Conservation (phyloP, 495 filamentous ascomycete species). For the Daldinia concentrica region DNA sequence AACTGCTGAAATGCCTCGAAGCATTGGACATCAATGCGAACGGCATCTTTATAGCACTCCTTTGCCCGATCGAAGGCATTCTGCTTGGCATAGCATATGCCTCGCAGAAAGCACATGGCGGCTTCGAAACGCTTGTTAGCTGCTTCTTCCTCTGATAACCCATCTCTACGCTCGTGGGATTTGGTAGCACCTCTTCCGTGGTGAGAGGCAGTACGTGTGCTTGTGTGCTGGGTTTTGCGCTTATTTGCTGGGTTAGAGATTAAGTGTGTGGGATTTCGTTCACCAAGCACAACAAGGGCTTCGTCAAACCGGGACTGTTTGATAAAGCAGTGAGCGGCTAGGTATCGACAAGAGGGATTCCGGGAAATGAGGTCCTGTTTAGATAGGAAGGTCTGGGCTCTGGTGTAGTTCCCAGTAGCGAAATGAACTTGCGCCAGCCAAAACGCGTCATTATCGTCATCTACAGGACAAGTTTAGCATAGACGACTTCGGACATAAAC, state of each 20-base stretch:
- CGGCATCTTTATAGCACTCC: constrained; percentile 97
- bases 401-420: constrained; percentile 89
- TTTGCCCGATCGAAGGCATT: constrained; percentile 98
- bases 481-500: background rate
- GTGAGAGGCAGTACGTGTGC: constrained; percentile 41
- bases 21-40: constrained; percentile 96
- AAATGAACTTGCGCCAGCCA: constrained; percentile 97
- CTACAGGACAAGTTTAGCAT: constrained; percentile 58
- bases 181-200: constrained; percentile 52
- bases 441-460: constrained; percentile 89
- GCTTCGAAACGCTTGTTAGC: constrained; percentile 88
- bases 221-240: constrained; percentile 56
- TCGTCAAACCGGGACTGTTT: constrained; percentile 90
- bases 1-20: constrained; percentile 98
- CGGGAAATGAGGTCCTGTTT: constrained; percentile 82
- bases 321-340: constrained; percentile 91
- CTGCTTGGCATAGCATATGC: constrained; percentile 94
- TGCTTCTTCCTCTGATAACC: constrained; percentile 68
- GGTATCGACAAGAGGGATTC: constrained; percentile 86
- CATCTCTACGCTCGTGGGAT: constrained; percentile 59
- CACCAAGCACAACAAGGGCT: constrained; percentile 86
- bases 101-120: constrained; percentile 94
- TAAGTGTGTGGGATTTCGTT: constrained; percentile 89
- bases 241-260: constrained; percentile 71
- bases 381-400: constrained; percentile 84